phyloP scores from a whole-genome alignment of 441 rosid genomes.

The Populus hybrid region DNA sequence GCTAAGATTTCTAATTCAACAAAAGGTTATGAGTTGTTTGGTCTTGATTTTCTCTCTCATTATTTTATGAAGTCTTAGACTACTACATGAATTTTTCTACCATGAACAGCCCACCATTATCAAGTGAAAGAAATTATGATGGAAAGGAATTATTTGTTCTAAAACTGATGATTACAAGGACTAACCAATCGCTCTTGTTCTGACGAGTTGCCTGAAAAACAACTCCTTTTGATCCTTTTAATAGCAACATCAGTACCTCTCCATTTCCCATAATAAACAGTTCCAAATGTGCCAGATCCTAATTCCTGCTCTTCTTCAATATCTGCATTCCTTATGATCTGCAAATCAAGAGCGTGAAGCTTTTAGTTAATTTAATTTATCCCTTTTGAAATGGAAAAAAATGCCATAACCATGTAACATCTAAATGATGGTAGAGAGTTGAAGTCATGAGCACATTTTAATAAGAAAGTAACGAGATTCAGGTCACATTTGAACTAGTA shows the following conservation, averaged over 20 bases:
- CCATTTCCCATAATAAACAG: constrained; percentile 93
- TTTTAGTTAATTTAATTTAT: background rate
- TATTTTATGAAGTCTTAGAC: background rate
- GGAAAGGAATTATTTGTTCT: background rate
- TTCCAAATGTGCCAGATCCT: constrained; percentile 94
- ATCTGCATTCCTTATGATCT: constrained; percentile 75
- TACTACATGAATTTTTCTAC: too few species aligned
- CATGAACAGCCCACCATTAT: background rate
- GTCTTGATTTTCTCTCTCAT: background rate
- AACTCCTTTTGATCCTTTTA: constrained; percentile 81
- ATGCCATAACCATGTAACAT: background rate
- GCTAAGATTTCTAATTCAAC: background rate
- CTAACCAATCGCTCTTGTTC: constrained; percentile 82
- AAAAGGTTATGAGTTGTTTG: background rate
- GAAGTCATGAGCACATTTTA: background rate
- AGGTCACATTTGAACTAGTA: background rate
- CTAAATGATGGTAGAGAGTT: background rate
- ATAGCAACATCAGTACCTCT: constrained; percentile 96
- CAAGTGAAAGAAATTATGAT: background rate
- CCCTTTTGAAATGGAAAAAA: background rate
- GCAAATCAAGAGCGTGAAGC: constrained; percentile 10
- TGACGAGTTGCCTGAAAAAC: constrained; percentile 73
- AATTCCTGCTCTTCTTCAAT: constrained; percentile 80
- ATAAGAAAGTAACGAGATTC: background rate
- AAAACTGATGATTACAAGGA: constrained; percentile 12